Evolutionary conservation across 305 asterid genomes (phyloP), one percentile per base, ranked within the genome.

Genomic region (Fraxinus paxiana): DNA sequence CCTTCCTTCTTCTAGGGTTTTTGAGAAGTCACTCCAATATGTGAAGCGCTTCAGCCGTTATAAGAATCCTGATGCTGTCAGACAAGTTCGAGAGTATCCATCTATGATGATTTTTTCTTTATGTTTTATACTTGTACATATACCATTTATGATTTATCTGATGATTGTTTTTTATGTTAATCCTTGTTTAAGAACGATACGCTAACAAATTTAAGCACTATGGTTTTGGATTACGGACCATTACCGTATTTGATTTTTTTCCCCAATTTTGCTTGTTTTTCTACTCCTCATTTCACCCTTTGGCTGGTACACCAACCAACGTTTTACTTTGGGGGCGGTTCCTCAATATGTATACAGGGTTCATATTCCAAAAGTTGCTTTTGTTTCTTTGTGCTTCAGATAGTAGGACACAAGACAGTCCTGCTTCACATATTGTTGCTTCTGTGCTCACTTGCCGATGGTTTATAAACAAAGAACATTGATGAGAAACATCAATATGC

Each of bases 41-140:
- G 99, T 96, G 87, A 92, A 96, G 93, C 98, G 98, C 81, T 96
- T 96, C 90, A 96, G 98, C 88, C 97, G 97, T 63, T 96, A 94
- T 87, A 92, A 92, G 88, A 94, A 92, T 86, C 97, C 97, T 75
- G 98, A 94, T 90, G 94, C 98, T 77, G 98, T 96, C 82, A 89
- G 98, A 87, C 99, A 96, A 96, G 99, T 93, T 83, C 90, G 98
- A 87, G 99, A 96, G 97, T 93, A 94, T 94, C 98, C 97, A 92
- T 84, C 67, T 31, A 46, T 17, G 17, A 34, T 69, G 74, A 28
- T 69, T 15, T 69, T 67, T 69, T 13, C 73, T 38, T 28, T 4
- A 0, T 67, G 37, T 67, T 67, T 67, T 67, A 12, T 28, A 28
- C 33, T 13, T 67, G 37, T 3, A 28, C 30, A 69, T 28, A 13